A percentile compares a stretch with the other conserved stretches of the same genome.
Evolutionary conservation across 192 early-diverging fungal genomes (phyloP).

Genomic region (Polychytrium aggregatum): DNA sequence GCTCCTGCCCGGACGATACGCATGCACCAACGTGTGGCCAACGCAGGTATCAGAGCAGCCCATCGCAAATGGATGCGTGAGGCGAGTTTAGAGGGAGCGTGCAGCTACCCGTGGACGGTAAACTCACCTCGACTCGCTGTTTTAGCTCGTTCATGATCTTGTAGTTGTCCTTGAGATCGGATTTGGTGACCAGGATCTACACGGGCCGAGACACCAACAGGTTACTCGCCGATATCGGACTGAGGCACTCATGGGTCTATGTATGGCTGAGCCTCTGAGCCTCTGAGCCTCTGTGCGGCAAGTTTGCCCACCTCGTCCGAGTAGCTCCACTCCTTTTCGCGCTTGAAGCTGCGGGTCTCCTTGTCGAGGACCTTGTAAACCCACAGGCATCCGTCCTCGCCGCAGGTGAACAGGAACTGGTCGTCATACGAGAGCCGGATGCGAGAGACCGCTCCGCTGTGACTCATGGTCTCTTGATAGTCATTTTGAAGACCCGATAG

Average conservation of each 20-base stretch:
- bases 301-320: conserved; percentile 34
- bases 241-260: no score
- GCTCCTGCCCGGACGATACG: conserved; percentile 9
- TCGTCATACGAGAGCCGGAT: conserved; percentile 37
- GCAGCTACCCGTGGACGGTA: no score
- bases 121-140: conserved; percentile 29
- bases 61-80: no score
- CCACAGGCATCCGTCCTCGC: conserved; percentile 39
- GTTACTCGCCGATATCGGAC: no score
- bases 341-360: conserved; percentile 22
- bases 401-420: conserved; percentile 32
- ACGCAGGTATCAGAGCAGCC: neutral
- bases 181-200: conserved; percentile 39
- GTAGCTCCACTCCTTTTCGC: conserved; percentile 36
- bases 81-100: no score
- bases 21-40: neutral
- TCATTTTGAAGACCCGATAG: conserved; percentile 6
- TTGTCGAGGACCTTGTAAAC: conserved; percentile 34
- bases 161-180: conserved; percentile 33
- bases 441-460: conserved; percentile 22
- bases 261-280: neutral
- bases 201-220: neutral
- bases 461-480: conserved; percentile 19
- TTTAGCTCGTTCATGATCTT: conserved; percentile 24
- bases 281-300: no score